A percentile compares a stretch with the other conserved stretches of the same genome.
phyloP scores from a whole-genome alignment of 2,329 filamentous ascomycete species.

The Fusarium phyllophilum region DNA sequence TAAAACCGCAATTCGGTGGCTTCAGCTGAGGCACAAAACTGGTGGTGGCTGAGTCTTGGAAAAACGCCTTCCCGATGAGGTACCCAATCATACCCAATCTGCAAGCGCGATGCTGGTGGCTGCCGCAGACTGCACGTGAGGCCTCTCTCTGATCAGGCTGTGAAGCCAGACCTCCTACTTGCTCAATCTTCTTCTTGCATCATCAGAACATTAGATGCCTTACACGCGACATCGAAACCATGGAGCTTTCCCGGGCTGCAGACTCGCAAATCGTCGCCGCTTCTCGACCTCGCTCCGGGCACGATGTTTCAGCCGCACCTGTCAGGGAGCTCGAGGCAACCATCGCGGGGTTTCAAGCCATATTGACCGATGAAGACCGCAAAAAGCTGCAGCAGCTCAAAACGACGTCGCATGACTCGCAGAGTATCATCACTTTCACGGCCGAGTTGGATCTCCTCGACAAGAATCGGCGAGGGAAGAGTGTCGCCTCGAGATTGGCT shows the following conservation, averaged over 20 bases:
- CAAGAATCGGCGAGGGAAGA: slow-evolving; percentile 13
- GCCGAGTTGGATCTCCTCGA: slow-evolving; percentile 16
- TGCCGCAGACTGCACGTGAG: background rate
- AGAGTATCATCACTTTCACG: slow-evolving; percentile 26
- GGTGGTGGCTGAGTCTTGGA: background rate
- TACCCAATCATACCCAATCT: background rate
- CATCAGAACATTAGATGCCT: rapidly evolving
- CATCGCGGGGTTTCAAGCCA: slow-evolving; percentile 18
- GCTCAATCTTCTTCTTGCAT: background rate
- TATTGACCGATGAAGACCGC: slow-evolving; percentile 16
- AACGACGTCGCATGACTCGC: background rate
- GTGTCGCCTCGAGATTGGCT: slow-evolving; percentile 12
- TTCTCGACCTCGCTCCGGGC: background rate
- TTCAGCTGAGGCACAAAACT: background rate
- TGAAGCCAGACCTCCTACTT: no score
- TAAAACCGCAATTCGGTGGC: background rate
- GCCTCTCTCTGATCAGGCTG: background rate
- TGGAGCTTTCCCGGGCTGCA: background rate
- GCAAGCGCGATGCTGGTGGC: background rate
- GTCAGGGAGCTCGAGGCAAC: background rate
- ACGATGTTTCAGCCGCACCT: background rate
- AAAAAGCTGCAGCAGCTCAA: slow-evolving; percentile 13
- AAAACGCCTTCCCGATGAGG: rapidly evolving
- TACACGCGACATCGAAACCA: rapidly evolving
- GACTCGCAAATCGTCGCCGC: background rate